A percentile compares a stretch with the other conserved stretches of the same genome.
phyloP scores from a whole-genome alignment of 768 basidiomycete genomes.

The Xerocomus potaroensis region DNA sequence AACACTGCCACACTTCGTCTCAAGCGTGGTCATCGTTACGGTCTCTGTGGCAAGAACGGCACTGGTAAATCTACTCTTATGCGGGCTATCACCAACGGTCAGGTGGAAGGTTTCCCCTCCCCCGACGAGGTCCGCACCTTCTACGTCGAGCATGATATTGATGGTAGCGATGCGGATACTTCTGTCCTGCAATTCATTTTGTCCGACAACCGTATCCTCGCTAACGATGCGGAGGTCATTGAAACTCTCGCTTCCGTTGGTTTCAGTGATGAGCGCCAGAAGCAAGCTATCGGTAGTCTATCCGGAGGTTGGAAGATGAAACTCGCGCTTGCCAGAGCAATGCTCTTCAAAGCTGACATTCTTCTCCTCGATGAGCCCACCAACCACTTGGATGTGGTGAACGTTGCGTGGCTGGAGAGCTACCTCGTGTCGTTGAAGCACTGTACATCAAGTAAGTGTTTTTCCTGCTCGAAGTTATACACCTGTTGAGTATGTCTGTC shows the following conservation, averaged over 20 bases:
- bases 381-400: constrained; percentile 95
- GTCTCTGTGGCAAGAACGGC: constrained; percentile 98
- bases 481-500: constrained; percentile 5
- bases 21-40: constrained; percentile 98
- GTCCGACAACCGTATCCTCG: constrained; percentile 77
- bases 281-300: constrained; percentile 78
- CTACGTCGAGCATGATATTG: constrained; percentile 99
- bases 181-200: constrained; percentile 88
- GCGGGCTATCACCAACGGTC: constrained; percentile 90
- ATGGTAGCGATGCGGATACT: constrained; percentile 90
- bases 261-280: constrained; percentile 85
- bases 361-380: constrained; percentile 95
- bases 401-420: constrained; percentile 95
- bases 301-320: constrained; percentile 99
- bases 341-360: constrained; percentile 98
- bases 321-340: constrained; percentile 93
- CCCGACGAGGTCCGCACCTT: constrained; percentile 97
- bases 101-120: constrained; percentile 98
- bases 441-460: constrained; percentile 81
- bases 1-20: constrained; percentile 96
- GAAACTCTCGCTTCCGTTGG: constrained; percentile 88
- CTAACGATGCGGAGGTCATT: constrained; percentile 61
- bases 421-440: constrained; percentile 83
- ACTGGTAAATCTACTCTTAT: constrained; percentile 95
- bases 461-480: neutral